Evolutionary conservation across 2,329 filamentous ascomycete species (phyloP).

Genomic region (Scedosporium aurantiacum): DNA sequence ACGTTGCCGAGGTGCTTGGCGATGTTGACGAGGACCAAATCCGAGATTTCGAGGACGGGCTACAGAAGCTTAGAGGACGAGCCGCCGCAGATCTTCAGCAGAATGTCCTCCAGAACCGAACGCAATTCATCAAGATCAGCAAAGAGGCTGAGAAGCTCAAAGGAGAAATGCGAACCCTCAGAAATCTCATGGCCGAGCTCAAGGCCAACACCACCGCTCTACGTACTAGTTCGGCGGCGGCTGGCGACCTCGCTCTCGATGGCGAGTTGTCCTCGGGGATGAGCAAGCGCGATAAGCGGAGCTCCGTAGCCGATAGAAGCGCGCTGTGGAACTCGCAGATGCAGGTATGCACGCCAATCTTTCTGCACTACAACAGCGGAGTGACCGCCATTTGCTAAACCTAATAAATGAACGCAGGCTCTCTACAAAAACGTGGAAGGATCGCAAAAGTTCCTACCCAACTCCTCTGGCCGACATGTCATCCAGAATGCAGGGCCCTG

Average conservation of each 20-base stretch:
- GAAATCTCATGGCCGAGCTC: slow-evolving; percentile 84
- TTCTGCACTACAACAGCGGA: too few relatives aligned
- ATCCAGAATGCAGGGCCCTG: slow-evolving; percentile 85
- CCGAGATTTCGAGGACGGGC: slow-evolving; percentile 62
- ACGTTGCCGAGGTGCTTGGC: slow-evolving; percentile 60
- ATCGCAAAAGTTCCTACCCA: slow-evolving; percentile 92
- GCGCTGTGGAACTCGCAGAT: slow-evolving; percentile 59
- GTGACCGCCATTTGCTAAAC: neutral
- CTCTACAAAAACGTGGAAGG: slow-evolving; percentile 97
- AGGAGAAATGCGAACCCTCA: slow-evolving; percentile 82
- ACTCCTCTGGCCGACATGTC: slow-evolving; percentile 81
- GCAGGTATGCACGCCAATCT: slow-evolving; percentile 28
- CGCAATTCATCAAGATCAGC: slow-evolving; percentile 98
- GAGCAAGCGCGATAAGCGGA: slow-evolving; percentile 71
- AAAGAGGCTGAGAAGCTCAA: slow-evolving; percentile 98
- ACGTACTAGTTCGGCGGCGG: slow-evolving; percentile 34
- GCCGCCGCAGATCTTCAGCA: slow-evolving; percentile 81
- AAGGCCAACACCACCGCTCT: slow-evolving; percentile 65
- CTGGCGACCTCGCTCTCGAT: slow-evolving; percentile 33
- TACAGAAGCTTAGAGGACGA: slow-evolving; percentile 66
- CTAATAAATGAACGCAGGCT: slow-evolving; percentile 30
- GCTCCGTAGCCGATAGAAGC: slow-evolving; percentile 66
- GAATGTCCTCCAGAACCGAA: slow-evolving; percentile 93
- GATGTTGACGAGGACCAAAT: slow-evolving; percentile 86
- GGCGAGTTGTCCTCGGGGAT: slow-evolving; percentile 41